phyloP scores from a whole-genome alignment of 2,329 filamentous ascomycete species.

The Beauveria sp. region DNA sequence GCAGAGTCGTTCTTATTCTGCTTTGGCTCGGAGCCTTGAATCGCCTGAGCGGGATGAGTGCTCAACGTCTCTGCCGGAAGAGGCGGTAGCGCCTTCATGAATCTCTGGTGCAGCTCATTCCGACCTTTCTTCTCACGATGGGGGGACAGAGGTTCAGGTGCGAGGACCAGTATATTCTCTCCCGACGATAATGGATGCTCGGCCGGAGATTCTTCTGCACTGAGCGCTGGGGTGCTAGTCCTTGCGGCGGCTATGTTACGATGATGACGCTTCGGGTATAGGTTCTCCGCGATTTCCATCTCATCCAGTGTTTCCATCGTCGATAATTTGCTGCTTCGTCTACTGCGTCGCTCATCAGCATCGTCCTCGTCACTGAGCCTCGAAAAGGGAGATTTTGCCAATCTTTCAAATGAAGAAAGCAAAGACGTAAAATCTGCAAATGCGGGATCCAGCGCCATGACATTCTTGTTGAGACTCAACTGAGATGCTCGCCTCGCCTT shows the following conservation, averaged over 20 bases:
- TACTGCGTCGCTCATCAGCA: constrained; percentile 5
- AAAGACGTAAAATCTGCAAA: constrained; percentile 23
- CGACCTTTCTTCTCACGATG: constrained; percentile 36
- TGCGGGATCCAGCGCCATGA: constrained; percentile 17
- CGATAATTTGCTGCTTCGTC: constrained; percentile 1
- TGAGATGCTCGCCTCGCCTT: constrained; percentile 9
- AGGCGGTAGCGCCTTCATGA: constrained; percentile 46
- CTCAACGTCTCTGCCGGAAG: constrained; percentile 27
- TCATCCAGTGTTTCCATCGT: constrained; percentile 8
- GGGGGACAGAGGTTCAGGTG: constrained; percentile 43
- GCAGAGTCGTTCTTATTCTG: neutral
- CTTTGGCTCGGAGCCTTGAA: neutral
- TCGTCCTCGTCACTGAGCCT: constrained; percentile 16
- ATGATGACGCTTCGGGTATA: constrained; percentile 8
- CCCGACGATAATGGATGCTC: constrained; percentile 8
- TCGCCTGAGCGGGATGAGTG: neutral
- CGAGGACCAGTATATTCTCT: constrained; percentile 27
- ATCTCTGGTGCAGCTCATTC: constrained; percentile 36
- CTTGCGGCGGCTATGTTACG: constrained; percentile 1
- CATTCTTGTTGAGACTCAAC: constrained; percentile 11
- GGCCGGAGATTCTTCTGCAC: neutral
- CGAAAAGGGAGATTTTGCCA: constrained; percentile 18
- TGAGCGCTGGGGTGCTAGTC: neutral
- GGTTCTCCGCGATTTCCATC: constrained; percentile 1
- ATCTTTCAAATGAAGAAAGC: constrained; percentile 21